Conservation (phyloP, 2,329 filamentous ascomycete species). For the Dendrostoma leiphaemia region DNA sequence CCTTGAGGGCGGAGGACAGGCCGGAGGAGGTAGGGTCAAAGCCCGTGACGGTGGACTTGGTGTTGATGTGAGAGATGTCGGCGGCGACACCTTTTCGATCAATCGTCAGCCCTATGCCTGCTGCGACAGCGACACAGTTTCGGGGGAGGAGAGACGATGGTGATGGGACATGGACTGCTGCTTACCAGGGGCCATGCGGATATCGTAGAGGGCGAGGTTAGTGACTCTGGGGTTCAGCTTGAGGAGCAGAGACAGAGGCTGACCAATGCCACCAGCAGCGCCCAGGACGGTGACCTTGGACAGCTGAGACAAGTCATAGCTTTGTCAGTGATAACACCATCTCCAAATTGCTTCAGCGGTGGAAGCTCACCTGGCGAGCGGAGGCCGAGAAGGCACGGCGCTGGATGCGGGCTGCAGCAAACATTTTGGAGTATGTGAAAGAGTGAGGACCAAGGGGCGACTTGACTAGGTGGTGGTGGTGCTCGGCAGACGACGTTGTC, state of each 20-base stretch:
- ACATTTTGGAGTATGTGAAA: conserved; percentile 58
- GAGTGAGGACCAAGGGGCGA: conserved; percentile 3
- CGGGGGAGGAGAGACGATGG: conserved; percentile 11
- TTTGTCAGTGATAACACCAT: no score
- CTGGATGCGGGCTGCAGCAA: conserved; percentile 68
- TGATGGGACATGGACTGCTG: background rate
- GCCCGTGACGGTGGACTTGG: conserved; percentile 90
- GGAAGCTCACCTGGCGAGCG: conserved; percentile 62
- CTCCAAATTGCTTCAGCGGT: background rate
- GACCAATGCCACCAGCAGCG: conserved; percentile 96
- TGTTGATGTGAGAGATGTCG: conserved; percentile 99
- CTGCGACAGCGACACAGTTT: no score
- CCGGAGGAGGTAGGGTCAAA: conserved; percentile 76
- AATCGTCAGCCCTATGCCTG: no score
- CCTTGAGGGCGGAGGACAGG: conserved; percentile 78
- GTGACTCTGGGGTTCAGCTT: conserved; percentile 97
- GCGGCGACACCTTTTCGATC: conserved; percentile 99
- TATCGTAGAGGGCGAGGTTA: conserved; percentile 96
- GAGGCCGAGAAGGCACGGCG: conserved; percentile 79
- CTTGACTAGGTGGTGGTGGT: background rate
- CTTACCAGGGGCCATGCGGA: conserved; percentile 86
- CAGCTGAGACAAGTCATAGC: no score
- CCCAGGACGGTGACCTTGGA: conserved; percentile 98
- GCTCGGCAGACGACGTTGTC: background rate
- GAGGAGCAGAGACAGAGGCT: conserved; percentile 94